Conservation (phyloP, 2,329 filamentous ascomycete species). For the Dissoconium aciculare region DNA sequence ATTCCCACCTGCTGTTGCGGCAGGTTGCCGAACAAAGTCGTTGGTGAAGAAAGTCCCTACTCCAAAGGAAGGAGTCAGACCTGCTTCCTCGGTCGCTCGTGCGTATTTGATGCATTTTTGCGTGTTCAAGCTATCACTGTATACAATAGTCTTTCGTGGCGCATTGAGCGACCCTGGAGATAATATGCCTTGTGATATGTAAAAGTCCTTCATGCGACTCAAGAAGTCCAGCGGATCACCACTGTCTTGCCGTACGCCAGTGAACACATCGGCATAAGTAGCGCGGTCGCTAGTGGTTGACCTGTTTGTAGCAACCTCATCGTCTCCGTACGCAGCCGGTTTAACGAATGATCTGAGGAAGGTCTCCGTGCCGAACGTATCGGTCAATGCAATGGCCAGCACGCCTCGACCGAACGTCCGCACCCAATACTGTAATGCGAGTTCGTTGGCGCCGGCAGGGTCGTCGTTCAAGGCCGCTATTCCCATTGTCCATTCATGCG, state of each 20-base stretch:
- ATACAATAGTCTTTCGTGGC: constrained; percentile 78
- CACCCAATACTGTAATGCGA: constrained; percentile 76
- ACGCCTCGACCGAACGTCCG: constrained; percentile 72
- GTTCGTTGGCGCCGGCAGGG: constrained; percentile 71
- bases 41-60: constrained; percentile 91
- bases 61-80: constrained; percentile 78
- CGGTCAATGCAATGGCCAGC: constrained; percentile 69
- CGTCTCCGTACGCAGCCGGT: constrained; percentile 32
- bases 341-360: constrained; percentile 76
- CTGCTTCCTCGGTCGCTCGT: constrained; percentile 59
- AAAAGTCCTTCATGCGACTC: constrained; percentile 65
- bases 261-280: constrained; percentile 69
- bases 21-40: constrained; percentile 51
- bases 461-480: constrained; percentile 81
- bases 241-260: constrained; percentile 78
- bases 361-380: constrained; percentile 85
- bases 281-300: constrained; percentile 13
- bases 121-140: constrained; percentile 87
- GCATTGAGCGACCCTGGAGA: constrained; percentile 27
- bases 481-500: constrained; percentile 99
- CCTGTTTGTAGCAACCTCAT: constrained; percentile 3
- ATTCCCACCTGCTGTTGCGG: too few relatives aligned
- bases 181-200: constrained; percentile 53
- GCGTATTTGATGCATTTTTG: constrained; percentile 87
- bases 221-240: constrained; percentile 72